phyloP scores from a whole-genome alignment of 129 eudicot genomes.

The Lonicera japonica region DNA sequence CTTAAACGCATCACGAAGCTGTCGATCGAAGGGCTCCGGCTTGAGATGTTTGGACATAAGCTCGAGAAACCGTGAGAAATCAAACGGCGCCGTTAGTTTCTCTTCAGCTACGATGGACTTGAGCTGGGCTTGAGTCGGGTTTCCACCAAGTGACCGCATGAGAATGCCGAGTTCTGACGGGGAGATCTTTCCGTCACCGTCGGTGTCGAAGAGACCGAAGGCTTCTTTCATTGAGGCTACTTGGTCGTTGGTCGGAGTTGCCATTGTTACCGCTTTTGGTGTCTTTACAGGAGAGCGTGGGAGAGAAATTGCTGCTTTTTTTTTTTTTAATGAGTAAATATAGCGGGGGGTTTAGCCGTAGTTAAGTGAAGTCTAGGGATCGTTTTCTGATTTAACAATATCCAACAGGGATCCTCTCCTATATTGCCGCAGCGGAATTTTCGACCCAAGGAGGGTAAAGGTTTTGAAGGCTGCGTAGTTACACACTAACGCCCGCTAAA shows the following conservation, averaged over 20 bases:
- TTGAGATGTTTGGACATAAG: constrained; percentile 68
- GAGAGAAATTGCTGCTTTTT: no score
- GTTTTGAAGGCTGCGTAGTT: no score
- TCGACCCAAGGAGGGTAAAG: no score
- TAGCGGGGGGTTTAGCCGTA: not conserved
- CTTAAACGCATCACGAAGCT: constrained; percentile 78
- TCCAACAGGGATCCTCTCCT: not conserved
- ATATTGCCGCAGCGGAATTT: no score
- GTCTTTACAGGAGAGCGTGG: no score
- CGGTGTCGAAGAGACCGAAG: constrained; percentile 88
- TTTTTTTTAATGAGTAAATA: no score
- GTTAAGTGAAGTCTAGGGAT: not conserved
- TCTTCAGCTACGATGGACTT: constrained; percentile 57
- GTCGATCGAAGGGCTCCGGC: constrained; percentile 80
- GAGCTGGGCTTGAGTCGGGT: constrained; percentile 76
- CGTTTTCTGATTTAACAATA: constrained; percentile 5
- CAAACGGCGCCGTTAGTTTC: constrained; percentile 52
- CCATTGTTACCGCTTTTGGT: no score
- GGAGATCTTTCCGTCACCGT: constrained; percentile 85
- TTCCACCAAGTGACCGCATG: constrained; percentile 85
- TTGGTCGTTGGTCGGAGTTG: constrained; percentile 44
- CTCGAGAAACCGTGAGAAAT: constrained; percentile 52
- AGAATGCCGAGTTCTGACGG: constrained; percentile 81
- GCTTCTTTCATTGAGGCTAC: constrained; percentile 74
- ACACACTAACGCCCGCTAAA: no score